A percentile compares a stretch with the other conserved stretches of the same genome.
phyloP scores from a whole-genome alignment of 1,284 basidiomycete species.

The Boletus sp. region DNA sequence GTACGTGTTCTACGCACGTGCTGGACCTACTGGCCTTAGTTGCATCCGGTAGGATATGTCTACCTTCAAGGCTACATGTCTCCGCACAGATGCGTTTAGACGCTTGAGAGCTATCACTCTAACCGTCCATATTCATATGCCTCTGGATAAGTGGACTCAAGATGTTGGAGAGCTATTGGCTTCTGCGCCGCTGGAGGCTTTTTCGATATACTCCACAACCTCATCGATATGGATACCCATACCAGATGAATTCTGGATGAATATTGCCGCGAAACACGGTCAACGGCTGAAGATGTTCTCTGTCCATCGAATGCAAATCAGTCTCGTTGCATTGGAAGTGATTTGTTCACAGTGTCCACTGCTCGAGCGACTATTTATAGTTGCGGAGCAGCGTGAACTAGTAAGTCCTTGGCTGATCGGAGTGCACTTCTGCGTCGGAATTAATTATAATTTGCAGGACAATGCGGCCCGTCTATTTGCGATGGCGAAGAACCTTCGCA shows the following conservation, averaged over 20 bases:
- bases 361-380: conserved; percentile 61
- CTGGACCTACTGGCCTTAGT: conserved; percentile 7
- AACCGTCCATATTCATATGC: conserved; percentile 41
- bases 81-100: conserved; percentile 35
- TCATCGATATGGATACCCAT: conserved; percentile 37
- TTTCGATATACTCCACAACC: conserved; percentile 60
- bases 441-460: conserved; percentile 34
- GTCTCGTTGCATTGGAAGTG: conserved; percentile 44
- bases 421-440: background rate
- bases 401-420: conserved; percentile 34
- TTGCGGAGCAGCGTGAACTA: conserved; percentile 44
- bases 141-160: conserved; percentile 40
- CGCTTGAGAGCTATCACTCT: conserved; percentile 55
- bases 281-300: conserved; percentile 52
- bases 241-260: conserved; percentile 47
- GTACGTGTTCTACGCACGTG: conserved; percentile 37
- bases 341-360: conserved; percentile 50
- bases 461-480: conserved; percentile 35
- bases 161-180: conserved; percentile 45
- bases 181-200: conserved; percentile 45
- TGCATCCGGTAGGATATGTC: conserved; percentile 44
- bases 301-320: conserved; percentile 58
- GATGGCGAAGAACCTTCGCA: conserved; percentile 29
- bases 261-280: conserved; percentile 48
- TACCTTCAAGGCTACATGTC: conserved; percentile 41